Evolutionary conservation across 257 asterid genomes (phyloP).

Genomic region (Verbascum thapsus): DNA sequence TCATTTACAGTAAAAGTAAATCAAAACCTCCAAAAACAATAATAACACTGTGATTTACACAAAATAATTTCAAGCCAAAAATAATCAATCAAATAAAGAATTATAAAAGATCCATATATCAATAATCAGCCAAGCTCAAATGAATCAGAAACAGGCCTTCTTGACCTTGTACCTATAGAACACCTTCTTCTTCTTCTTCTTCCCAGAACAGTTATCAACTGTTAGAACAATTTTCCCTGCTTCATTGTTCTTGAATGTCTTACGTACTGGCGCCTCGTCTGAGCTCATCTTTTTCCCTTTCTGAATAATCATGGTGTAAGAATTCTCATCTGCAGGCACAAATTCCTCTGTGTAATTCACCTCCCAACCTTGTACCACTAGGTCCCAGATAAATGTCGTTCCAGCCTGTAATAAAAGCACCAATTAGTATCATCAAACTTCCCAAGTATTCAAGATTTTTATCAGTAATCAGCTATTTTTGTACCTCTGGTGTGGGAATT

Average conservation of each 20-base stretch:
- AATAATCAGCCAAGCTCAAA: neutral
- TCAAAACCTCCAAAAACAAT: constrained; percentile 6
- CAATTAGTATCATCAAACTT: neutral
- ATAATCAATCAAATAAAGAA: constrained; percentile 34
- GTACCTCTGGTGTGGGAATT: constrained; percentile 71
- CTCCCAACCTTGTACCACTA: constrained; percentile 63
- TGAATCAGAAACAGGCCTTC: constrained; percentile 48
- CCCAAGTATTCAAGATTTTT: neutral
- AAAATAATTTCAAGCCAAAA: constrained; percentile 15
- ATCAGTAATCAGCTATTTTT: neutral
- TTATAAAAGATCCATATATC: constrained; percentile 22
- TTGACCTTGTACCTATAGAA: constrained; percentile 65
- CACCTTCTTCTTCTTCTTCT: constrained; percentile 73
- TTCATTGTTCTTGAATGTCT: constrained; percentile 70
- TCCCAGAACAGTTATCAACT: constrained; percentile 58
- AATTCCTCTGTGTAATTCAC: constrained; percentile 76
- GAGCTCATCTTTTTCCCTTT: constrained; percentile 62
- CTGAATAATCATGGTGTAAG: constrained; percentile 69
- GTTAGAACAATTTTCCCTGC: constrained; percentile 64
- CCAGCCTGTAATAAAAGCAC: constrained; percentile 47
- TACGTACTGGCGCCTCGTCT: constrained; percentile 49
- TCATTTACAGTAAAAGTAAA: constrained; percentile 1
- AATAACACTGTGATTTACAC: constrained; percentile 22
- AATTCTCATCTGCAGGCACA: constrained; percentile 61
- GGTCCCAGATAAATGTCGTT: constrained; percentile 69